These are phyloP conservation scores for Pezizomycotina sp. DNA, from an alignment of 2,329 filamentous ascomycete species.

Conservation along the genomic window DNA sequence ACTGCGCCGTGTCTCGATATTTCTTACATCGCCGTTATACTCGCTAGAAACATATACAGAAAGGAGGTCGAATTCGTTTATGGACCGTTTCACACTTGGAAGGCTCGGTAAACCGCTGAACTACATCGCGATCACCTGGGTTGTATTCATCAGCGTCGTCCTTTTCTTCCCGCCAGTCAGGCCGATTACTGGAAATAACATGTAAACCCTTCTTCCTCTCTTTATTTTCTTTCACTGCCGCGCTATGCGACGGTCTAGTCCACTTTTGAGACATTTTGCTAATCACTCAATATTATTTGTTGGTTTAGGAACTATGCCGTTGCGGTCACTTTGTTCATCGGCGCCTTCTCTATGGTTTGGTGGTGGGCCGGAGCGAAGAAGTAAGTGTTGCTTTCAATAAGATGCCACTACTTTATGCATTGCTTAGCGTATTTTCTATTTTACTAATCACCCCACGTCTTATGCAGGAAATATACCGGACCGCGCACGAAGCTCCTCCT, in stretches of 20 bases:
- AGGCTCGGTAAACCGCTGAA: constrained; percentile 41
- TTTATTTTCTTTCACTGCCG: neutral
- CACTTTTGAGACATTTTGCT: no score
- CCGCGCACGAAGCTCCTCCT: constrained; percentile 42
- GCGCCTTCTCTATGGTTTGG: constrained; percentile 36
- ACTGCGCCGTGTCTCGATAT: constrained; percentile 38
- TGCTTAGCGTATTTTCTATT: constrained; percentile 1
- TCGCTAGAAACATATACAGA: constrained; percentile 40
- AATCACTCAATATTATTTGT: no score
- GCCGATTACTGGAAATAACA: constrained; percentile 36
- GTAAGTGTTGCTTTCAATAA: constrained; percentile 5
- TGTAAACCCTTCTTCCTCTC: constrained; percentile 27
- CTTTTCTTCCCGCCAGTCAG: constrained; percentile 38
- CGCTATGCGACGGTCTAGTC: neutral
- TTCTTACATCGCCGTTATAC: constrained; percentile 44
- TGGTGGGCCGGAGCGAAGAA: constrained; percentile 30
- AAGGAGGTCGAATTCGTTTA: constrained; percentile 38
- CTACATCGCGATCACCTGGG: constrained; percentile 42
- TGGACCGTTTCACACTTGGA: constrained; percentile 42
- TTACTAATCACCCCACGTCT: constrained; percentile 7
- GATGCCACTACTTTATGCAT: no score
- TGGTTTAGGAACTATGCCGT: constrained; percentile 34
- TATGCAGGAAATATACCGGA: constrained; percentile 39
- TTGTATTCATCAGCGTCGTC: constrained; percentile 45
- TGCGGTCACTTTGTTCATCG: constrained; percentile 34